Base-by-base conservation (phyloP, 1,284 basidiomycete species). In the Meira nashicola region DNA sequence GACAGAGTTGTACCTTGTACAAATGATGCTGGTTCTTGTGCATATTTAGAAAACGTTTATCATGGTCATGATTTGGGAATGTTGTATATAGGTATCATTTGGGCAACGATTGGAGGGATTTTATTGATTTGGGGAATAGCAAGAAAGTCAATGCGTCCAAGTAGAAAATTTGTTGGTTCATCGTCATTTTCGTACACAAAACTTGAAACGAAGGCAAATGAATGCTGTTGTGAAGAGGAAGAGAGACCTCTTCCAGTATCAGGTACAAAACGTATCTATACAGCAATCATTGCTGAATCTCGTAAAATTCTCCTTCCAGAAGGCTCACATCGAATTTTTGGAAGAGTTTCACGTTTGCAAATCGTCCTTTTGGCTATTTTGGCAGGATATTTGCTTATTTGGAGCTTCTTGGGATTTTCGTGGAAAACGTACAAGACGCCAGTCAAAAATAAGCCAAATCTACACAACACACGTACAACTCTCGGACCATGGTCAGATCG, bases 21-120 rank as follows among this genome's bases (percentile, higher is more conserved):
- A n/a, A 63, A 49, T 41, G 63, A 64, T 39, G 50, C 55, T 14
- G 63, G 60, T 25, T 54, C 51, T 3, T 64, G 63, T 49, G 63
- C 28, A 8, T 64, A 64, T 43, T 54, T 64, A 28, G 63, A 64
- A 19, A 48, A 47, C 54, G 60, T 64, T 37, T 64, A 64, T 50
- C n/a, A 43, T 19, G n/a, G 51, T 5, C 63, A 64, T 40, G 56
- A 59, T 19, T 25, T 41, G 15, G 63, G 63, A 12, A 63, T 64
- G 63, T 21, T 62, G 15, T 62, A 64, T 60, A 44, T 44, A 17
- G 63, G 50, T 39, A 46, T 58, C 60, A 28, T 64, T 40, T 64
- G 60, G 60, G 55, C 57, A 15, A 57, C 55, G 1, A 40, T 64
- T 33, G 25, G 19, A 11, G 39, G 2, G 23, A 25, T 63, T 33